Evolutionary conservation across 257 asterid genomes (phyloP), one percentile per base, ranked within the genome.

Genomic region (Fraxinus anomala): DNA sequence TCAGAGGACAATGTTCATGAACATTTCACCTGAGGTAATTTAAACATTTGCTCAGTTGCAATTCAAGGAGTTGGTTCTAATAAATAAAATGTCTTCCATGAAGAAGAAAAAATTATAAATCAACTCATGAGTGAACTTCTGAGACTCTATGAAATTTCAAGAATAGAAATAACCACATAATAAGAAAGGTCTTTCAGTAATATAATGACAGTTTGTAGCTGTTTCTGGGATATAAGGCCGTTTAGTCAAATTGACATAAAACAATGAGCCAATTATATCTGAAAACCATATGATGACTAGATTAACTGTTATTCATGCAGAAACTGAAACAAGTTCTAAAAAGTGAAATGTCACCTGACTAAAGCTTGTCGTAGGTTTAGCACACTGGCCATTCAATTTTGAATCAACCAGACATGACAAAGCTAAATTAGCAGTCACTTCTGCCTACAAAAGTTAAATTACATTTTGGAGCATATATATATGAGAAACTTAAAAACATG

Each of bases 321-420:
- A n/a, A 79, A 74, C 37, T 61, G 36, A 71, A 80, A 79, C 54
- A 13, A 76, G 40, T 24, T 3, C 34, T 30, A 17, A 73, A 17
- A 0, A 31, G 78, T 30, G 79, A 67, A 82, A 51, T n/a, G 23
- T 72, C 72, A 91, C 97, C 98, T 93, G 98, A 79, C 83, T 82
- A 78, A 91, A 89, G 61, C 74, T 80, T 40, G 56, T 75, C 8
- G 83, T 81, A 31, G 91, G 76, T 73, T 87, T 80, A 70, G 82
- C 80, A 78, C 92, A 89, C 65, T 78, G 87, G 66, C 85, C 81
- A 28, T 56, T 86, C 19, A 65, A 65, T 78, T 81, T 83, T 44
- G 96, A 80, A 76, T 85, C 81, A 65, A 87, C 77, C 72, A 94
- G 87, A 80, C 94, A 92, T 8, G 97, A 89, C 73, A 94, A 77